Percentiles rank a stretch among this genome's conserved stretches.
These are phyloP conservation scores for Pontederia crassipes DNA, from an alignment of 176 grass and related monocot genomes.

Conservation along the genomic window DNA sequence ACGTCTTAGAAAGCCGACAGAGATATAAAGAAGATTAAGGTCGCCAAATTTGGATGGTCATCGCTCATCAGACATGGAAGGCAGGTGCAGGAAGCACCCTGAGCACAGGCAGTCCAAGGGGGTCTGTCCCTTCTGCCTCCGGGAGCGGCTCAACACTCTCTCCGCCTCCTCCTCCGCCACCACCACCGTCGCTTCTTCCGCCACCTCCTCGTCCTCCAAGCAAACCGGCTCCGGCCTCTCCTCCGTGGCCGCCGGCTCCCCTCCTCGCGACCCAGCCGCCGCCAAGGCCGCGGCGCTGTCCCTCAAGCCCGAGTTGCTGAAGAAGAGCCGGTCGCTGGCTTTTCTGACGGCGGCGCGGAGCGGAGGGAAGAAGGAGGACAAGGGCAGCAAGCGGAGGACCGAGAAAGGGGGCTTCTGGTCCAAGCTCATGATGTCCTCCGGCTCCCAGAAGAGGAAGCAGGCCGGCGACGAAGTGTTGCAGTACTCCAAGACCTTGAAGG, in stretches of 20 bases:
- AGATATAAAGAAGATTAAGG: no score
- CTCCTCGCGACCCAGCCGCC: neutral
- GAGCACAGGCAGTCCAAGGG: conserved; percentile 16
- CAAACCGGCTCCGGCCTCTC: neutral
- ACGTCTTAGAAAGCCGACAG: no score
- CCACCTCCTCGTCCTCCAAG: neutral
- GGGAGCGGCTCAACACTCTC: conserved; percentile 1
- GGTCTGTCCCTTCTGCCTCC: conserved; percentile 16
- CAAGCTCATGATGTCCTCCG: neutral
- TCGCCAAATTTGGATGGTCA: no score
- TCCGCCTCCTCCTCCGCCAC: neutral
- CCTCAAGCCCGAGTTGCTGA: neutral
- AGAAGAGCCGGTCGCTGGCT: conserved; percentile 8
- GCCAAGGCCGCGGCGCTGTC: neutral
- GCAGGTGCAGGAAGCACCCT: conserved; percentile 15
- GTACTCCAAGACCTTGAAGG: conserved; percentile 9
- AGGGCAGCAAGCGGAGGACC: conserved; percentile 3
- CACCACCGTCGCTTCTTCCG: neutral
- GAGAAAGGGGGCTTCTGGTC: conserved; percentile 3
- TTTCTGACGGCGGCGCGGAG: neutral
- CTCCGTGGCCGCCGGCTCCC: neutral
- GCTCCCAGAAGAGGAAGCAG: neutral
- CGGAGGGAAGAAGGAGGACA: neutral
- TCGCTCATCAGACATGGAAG: neutral
- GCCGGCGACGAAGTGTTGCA: neutral